A percentile compares a stretch with the other conserved stretches of the same genome.
phyloP scores from a whole-genome alignment of 148 eudicot genomes.

The Vaccinium corymbosum region DNA sequence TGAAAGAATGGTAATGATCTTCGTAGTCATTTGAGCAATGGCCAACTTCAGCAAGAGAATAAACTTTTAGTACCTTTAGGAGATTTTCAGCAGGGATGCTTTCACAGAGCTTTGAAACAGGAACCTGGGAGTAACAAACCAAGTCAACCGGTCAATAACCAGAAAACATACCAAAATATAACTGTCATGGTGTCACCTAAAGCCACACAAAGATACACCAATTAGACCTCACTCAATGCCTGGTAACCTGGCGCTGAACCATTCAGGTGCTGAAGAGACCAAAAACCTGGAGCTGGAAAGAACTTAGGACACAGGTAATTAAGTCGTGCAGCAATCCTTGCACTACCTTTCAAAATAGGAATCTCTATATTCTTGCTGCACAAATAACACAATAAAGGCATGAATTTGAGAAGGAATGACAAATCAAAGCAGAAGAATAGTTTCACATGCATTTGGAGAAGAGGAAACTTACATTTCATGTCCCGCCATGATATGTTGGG shows the following conservation, averaged over 20 bases:
- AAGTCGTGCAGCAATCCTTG: slow-evolving; percentile 80
- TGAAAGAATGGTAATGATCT: background rate
- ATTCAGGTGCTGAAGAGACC: slow-evolving; percentile 45
- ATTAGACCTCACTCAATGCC: slow-evolving; percentile 47
- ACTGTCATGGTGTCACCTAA: background rate
- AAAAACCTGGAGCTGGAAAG: slow-evolving; percentile 91
- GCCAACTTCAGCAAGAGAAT: background rate
- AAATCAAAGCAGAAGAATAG: background rate
- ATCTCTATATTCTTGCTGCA: slow-evolving; percentile 73
- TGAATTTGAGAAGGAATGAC: background rate
- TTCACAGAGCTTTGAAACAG: slow-evolving; percentile 23
- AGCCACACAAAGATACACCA: background rate
- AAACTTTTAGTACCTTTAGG: slow-evolving; percentile 57
- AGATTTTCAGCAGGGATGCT: slow-evolving; percentile 79
- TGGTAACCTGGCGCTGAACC: slow-evolving; percentile 19
- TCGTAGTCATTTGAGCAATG: background rate
- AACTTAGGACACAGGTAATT: slow-evolving; percentile 84
- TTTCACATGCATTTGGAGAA: background rate
- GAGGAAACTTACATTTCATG: slow-evolving; percentile 64
- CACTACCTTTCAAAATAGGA: slow-evolving; percentile 80
- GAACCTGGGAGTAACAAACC: slow-evolving; percentile 43
- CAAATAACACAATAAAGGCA: slow-evolving; percentile 13
- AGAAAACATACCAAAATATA: slow-evolving; percentile 7
- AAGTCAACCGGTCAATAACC: slow-evolving; percentile 17
- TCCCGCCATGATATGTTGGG: slow-evolving; percentile 91